These are phyloP conservation scores for Kwoniella shivajii DNA, from an alignment of 1,284 basidiomycete genomes.

Conservation along the genomic window DNA sequence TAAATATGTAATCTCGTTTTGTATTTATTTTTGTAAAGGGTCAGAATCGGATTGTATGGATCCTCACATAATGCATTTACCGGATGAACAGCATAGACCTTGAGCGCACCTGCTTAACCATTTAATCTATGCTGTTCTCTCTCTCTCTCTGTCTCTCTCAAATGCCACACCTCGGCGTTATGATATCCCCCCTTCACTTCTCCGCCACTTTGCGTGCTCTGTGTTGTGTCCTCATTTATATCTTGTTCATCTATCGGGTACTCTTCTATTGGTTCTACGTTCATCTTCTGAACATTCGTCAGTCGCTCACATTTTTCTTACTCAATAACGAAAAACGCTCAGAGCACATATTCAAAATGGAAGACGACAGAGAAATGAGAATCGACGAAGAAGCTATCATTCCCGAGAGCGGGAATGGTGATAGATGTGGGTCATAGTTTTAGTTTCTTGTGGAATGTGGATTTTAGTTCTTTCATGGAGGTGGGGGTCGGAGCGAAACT, in stretches of 20 bases:
- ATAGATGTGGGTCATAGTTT: constrained; percentile 27
- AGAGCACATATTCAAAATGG: constrained; percentile 28
- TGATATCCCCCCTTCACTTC: background rate
- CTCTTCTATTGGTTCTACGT: background rate
- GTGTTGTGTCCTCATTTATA: background rate
- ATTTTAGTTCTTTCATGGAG: no score
- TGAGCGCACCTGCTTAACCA: no score
- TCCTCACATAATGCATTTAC: no score
- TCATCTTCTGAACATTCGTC: no score
- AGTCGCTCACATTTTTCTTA: background rate
- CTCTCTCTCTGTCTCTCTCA: background rate
- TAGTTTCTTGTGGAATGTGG: background rate
- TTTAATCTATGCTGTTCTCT: no score
- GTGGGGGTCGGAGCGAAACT: background rate
- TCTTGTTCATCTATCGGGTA: background rate
- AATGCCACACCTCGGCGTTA: background rate
- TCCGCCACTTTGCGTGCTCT: background rate
- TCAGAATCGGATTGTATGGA: background rate
- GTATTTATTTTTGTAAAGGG: no score
- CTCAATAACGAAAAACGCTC: background rate
- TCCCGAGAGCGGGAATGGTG: constrained; percentile 25
- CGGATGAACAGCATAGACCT: no score
- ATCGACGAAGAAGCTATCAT: constrained; percentile 36
- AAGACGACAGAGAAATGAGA: constrained; percentile 46
- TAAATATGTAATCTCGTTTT: no score